Base-by-base conservation (phyloP, 768 basidiomycete genomes). In the Serendipita indica region DNA sequence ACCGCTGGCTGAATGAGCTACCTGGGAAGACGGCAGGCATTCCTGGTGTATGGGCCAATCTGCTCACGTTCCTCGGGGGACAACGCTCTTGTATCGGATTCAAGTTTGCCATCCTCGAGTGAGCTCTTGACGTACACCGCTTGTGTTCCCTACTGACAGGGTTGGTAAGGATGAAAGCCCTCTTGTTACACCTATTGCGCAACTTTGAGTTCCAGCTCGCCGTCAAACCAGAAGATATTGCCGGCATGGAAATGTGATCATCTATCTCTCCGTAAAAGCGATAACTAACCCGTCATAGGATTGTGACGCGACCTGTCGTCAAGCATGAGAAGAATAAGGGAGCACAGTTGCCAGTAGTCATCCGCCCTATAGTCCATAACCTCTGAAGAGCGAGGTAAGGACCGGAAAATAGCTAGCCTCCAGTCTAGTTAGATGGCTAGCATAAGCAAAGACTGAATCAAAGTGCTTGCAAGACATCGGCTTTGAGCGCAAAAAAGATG, bases 41-140 rank as follows among this genome's bases (percentile, higher is more conserved):
- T 20, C 84, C 84, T 3, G 79, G 82, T 3, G 72, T 84, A 0
- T 83, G 77, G 76, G 74, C 77, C 5, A 75, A 82, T 63, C 64
- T 79, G 61, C 65, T 84, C 33, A 75, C 79, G 0, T 86, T 86
- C 73, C 63, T 82, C 2, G 80, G 80, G 33, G 84, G 84, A 3
- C 79, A 81, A 13, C 74, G 75, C 18, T 74, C 80, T 0, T 86
- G 83, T 61, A 83, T 85, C 33, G 82, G 82, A 0, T 84, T 78
- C 65, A 75, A 79, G 2, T 84, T 84, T 65, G 73, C 83, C 13
- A 67, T 84, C 20, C 70, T 77, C 14, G 81, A 81, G 79, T 81
- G 60, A 37, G 79, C 16, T 3, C 45, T 46, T 46, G 12, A 12
- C 13, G 7, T 25, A 25, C 45, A 14, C 22, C 45, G 10, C 25